Evolutionary conservation across 176 grass and related monocot genomes (phyloP).

Genomic region (Zea mays): DNA sequence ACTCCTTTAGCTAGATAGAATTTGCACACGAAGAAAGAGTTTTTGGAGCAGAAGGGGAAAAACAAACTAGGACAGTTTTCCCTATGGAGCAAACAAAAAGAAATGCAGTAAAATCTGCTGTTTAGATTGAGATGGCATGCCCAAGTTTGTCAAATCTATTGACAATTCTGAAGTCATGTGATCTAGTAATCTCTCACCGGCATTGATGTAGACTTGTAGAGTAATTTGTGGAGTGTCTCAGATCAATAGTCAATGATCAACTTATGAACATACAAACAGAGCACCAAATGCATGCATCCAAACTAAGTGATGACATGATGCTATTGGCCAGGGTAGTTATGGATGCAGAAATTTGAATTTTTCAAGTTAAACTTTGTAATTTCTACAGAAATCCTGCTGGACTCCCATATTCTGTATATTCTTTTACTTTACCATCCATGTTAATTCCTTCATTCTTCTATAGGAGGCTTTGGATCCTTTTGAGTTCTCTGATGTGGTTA

Average conservation of each 20-base stretch:
- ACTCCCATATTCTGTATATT: not conserved
- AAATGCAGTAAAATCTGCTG: not conserved
- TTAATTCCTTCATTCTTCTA: constrained; percentile 27
- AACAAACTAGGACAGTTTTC: not conserved
- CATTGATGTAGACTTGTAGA: not conserved
- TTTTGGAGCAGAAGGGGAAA: not conserved
- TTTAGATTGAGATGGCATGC: not conserved
- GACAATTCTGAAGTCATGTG: not conserved
- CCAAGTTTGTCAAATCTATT: not conserved
- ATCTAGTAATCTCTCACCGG: not conserved
- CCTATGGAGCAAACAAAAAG: not conserved
- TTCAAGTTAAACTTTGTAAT: not conserved
- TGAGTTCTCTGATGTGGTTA: constrained; percentile 85
- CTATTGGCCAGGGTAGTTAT: not conserved
- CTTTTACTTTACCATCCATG: not conserved
- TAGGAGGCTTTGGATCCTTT: constrained; percentile 95
- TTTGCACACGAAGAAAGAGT: not conserved
- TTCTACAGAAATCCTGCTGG: not conserved
- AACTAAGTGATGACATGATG: constrained; percentile 16
- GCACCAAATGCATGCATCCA: not conserved
- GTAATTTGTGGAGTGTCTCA: not conserved
- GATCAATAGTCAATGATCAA: not conserved
- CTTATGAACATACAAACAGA: not conserved
- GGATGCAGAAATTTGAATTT: not conserved
- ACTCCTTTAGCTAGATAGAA: not conserved